Evolutionary conservation across 2,329 filamentous ascomycete species (phyloP), one percentile per base, ranked within the genome.

Genomic region (Neonectria hederae): DNA sequence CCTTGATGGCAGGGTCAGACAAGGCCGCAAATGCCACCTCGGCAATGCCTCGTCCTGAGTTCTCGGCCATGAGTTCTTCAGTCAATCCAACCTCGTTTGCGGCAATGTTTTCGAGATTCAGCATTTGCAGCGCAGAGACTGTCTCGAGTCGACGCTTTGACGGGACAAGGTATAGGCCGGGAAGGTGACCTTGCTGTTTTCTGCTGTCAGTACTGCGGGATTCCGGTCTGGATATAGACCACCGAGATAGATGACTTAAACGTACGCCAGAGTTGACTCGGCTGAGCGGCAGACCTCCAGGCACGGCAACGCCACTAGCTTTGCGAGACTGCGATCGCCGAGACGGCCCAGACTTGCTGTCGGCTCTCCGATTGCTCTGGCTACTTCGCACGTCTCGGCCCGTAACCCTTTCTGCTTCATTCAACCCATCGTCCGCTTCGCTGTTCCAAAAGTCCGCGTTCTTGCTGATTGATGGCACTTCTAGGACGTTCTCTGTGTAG

Each of bases 41-140:
- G 5, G 94, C 94, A 65, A 98, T 92, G 46, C 93, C 92, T 26
- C 95, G 89, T 19, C 92, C 95, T 1, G 94, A 92, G 75, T 95
- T 97, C 75, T 98, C 96, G 0, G 93, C 90, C 83, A 98, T 93
- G 78, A 97, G 90, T 57, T 96, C 93, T 76, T 97, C 93, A 0
- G 90, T 92, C 51, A 98, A 84, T 5, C 94, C 94, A 62, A 97
- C 88, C 69, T 97, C 94, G 45, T 92, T 91, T 64, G 94, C 90
- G 0, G 94, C 94, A 60, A 97, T 92, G 73, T 96, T 94, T 79
- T 98, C 96, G 1, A 98, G 87, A 66, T 96, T 95, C 28, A 97
- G 87, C 88, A 97, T 96, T 75, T 97, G 93, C 42, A 96, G 83
- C 6, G 95, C 86, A 19, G 88, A 90, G 30, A 91, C 87, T 5